Percentiles rank a stretch among this genome's conserved stretches.
These are phyloP conservation scores for Globisporangium cederbergense DNA, from an alignment of 352 stramenopile species.

Conservation along the genomic window DNA sequence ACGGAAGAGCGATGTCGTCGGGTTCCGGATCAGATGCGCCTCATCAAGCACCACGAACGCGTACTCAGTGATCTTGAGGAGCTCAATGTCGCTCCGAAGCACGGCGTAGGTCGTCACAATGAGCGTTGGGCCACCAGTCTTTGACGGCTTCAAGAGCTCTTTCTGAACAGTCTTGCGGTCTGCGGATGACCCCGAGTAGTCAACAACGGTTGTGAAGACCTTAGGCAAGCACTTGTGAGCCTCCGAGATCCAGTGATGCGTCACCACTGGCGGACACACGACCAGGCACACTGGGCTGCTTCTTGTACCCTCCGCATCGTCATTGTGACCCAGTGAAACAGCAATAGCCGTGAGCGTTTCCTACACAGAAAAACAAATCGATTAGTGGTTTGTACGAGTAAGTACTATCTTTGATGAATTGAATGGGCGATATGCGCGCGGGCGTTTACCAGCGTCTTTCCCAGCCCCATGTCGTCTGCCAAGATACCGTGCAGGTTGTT, in stretches of 20 bases:
- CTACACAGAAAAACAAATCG: neutral
- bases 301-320: slow-evolving; percentile 14
- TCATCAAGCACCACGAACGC: slow-evolving; percentile 95
- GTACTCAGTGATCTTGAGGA: slow-evolving; percentile 57
- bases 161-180: slow-evolving; percentile 37
- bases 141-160: neutral
- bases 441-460: slow-evolving; percentile 86
- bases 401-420: too few species aligned
- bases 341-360: slow-evolving; percentile 91
- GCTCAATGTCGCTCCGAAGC: slow-evolving; percentile 80
- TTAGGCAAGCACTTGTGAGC: slow-evolving; percentile 78
- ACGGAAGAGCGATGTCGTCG: slow-evolving; percentile 84
- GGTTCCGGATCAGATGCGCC: slow-evolving; percentile 97
- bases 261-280: slow-evolving; percentile 93
- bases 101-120: slow-evolving; percentile 86
- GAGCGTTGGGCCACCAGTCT: slow-evolving; percentile 15
- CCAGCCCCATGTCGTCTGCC: slow-evolving; percentile 88
- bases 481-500: slow-evolving; percentile 81
- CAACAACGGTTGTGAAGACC: slow-evolving; percentile 60
- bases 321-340: slow-evolving; percentile 22
- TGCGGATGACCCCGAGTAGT: slow-evolving; percentile 67
- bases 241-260: slow-evolving; percentile 94
- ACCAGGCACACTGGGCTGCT: slow-evolving; percentile 52
- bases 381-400: too few species aligned
- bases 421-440: neutral